Conservation (phyloP, 2,329 filamentous ascomycete species). For the Exophiala xenobiotica region DNA sequence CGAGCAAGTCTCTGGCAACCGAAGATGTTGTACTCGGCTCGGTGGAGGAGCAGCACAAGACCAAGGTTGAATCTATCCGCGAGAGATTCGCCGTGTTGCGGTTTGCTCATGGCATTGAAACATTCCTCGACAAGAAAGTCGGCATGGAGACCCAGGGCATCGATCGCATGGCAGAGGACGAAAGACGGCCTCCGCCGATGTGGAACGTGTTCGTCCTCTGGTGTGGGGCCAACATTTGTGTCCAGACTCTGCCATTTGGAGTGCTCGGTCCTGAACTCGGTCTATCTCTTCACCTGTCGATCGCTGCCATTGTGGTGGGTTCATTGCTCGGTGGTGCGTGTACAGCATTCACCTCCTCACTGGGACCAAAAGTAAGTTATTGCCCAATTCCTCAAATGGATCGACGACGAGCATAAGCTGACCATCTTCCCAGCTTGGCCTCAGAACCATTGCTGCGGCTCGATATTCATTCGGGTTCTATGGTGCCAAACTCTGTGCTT, state of each 20-base stretch:
- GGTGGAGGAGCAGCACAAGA: too few species aligned
- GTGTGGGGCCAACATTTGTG: slow-evolving; percentile 46
- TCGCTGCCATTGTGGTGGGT: slow-evolving; percentile 42
- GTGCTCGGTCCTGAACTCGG: slow-evolving; percentile 52
- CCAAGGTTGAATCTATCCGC: too few species aligned
- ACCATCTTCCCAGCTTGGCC: slow-evolving; percentile 27
- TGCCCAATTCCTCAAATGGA: too few species aligned
- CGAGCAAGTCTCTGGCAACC: too few species aligned
- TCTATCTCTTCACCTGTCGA: slow-evolving; percentile 45
- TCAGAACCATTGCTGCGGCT: slow-evolving; percentile 32
- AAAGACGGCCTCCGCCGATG: slow-evolving; percentile 44
- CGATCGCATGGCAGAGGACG: slow-evolving; percentile 47
- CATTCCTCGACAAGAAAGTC: slow-evolving; percentile 45
- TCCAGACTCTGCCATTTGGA: slow-evolving; percentile 39
- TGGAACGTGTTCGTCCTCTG: slow-evolving; percentile 46
- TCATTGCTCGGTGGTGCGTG: slow-evolving; percentile 43
- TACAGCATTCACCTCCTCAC: slow-evolving; percentile 43
- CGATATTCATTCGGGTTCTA: slow-evolving; percentile 35
- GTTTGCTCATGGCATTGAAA: slow-evolving; percentile 33
- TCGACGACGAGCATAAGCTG: too few species aligned
- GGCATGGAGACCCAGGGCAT: slow-evolving; percentile 51
- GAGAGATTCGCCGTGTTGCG: neutral
- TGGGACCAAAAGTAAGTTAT: slow-evolving; percentile 43
- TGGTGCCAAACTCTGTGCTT: slow-evolving; percentile 33
- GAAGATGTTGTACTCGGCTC: too few species aligned